A percentile compares a stretch with the other conserved stretches of the same genome.
These are phyloP conservation scores for Populus trichocarpa DNA, from an alignment of 441 rosid species.

Conservation along the genomic window DNA sequence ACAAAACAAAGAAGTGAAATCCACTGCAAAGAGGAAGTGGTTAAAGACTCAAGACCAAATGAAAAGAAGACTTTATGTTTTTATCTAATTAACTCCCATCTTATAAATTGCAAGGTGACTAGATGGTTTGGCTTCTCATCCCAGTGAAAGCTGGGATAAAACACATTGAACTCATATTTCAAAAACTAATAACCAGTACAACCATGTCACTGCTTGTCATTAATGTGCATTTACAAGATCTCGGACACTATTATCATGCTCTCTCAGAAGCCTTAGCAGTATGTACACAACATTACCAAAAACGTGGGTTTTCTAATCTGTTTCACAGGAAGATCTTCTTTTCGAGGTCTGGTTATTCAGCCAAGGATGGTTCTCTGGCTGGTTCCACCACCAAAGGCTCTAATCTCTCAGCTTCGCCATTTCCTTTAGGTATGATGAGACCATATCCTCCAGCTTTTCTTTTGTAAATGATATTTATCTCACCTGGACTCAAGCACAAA, in stretches of 20 bases:
- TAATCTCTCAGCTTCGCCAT: conserved; percentile 49
- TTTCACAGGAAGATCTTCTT: background rate
- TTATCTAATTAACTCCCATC: conserved; percentile 6
- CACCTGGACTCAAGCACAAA: conserved; percentile 46
- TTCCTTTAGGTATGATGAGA: conserved; percentile 71
- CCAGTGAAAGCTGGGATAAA: background rate
- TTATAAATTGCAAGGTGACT: conserved; percentile 8
- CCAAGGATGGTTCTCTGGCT: conserved; percentile 42
- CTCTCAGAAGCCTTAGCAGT: conserved; percentile 5
- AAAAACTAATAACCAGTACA: conserved; percentile 5
- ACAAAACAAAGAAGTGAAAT: background rate
- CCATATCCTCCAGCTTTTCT: conserved; percentile 91
- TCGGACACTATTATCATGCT: background rate
- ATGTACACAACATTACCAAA: conserved; percentile 3
- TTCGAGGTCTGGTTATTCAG: conserved; percentile 32
- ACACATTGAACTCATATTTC: background rate
- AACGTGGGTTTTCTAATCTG: background rate
- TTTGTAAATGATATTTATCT: conserved; percentile 81
- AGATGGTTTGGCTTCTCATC: background rate
- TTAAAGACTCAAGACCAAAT: background rate
- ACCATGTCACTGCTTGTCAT: background rate
- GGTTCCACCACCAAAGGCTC: conserved; percentile 59
- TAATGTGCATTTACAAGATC: conserved; percentile 4
- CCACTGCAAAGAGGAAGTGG: background rate
- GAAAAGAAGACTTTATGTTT: background rate